Evolutionary conservation across 2,329 filamentous ascomycete species (phyloP), one percentile per base, ranked within the genome.

Genomic region (Penicillium sp.): DNA sequence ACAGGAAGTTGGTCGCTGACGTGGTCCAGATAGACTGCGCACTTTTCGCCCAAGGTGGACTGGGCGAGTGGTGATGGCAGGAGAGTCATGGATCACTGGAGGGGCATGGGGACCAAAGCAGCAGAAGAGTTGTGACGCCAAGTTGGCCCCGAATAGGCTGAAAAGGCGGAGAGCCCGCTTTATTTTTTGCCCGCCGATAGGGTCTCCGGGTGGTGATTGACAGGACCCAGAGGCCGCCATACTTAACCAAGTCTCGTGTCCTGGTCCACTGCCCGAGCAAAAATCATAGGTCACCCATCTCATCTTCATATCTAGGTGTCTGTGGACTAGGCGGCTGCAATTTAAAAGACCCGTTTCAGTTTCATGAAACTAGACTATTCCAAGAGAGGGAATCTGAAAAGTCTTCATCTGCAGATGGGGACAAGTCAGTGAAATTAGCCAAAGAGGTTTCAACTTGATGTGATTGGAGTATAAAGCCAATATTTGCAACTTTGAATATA

Each of bases 31-130:
- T 71, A 70, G 34, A 65, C 60, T 51, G 67, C 61, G 52, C 66
- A 68, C 59, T 66, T 68, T 63, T 70, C 66, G 59, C 66, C 65
- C 63, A 70, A 58, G 46, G 64, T 66, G 60, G 66, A 65, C 61
- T 66, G 58, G 59, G 63, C 59, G 59, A 66, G 53, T 46, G 62
- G 59, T 50, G 64, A 66, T 45, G 66, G 63, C 59, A 66, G 61
- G 54, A 68, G 55, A 60, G 59, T 71, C 69, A 71, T 68, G 58
- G 66, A 65, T 60, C 58, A 57, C 52, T 55, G 34, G 29, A 52
- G 41, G 43, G 44, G 44, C 33, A 32, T 39, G 45, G 32, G 28
- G 49, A 46, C 47, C 43, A 33, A 48, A 43, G 35, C 39, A 29
- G 46, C 53, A 34, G 48, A 52, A 40, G 52, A 55, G 53, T 55